These are phyloP conservation scores for Sclerotinia trifoliorum DNA, from an alignment of 2,329 filamentous ascomycete species.

Conservation along the genomic window DNA sequence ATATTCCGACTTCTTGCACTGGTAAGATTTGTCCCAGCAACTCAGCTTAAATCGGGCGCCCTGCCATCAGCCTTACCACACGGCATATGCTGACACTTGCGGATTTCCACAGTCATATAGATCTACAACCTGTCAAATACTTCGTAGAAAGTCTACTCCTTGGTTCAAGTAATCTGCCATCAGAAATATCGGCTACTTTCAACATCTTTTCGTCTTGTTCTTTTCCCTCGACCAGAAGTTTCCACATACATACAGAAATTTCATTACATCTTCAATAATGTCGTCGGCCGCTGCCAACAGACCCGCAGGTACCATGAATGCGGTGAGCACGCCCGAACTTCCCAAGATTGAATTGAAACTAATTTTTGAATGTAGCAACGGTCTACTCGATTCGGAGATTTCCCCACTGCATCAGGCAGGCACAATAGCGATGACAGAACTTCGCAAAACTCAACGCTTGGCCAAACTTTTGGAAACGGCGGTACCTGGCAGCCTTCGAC, in stretches of 20 bases:
- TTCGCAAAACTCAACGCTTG: constrained; percentile 43
- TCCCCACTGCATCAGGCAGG: constrained; percentile 39
- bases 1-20: constrained; percentile 36
- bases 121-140: constrained; percentile 39
- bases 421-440: constrained; percentile 39
- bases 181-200: constrained; percentile 28
- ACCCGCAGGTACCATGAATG: constrained; percentile 41
- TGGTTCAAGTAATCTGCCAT: constrained; percentile 29
- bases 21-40: constrained; percentile 34
- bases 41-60: constrained; percentile 33
- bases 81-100: constrained; percentile 38
- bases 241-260: constrained; percentile 26
- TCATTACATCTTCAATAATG: constrained; percentile 41
- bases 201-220: constrained; percentile 28
- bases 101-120: constrained; percentile 40
- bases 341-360: constrained; percentile 32
- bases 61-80: constrained; percentile 38
- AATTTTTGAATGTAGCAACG: constrained; percentile 35
- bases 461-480: constrained; percentile 46
- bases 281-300: constrained; percentile 41
- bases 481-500: constrained; percentile 42
- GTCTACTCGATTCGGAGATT: constrained; percentile 43
- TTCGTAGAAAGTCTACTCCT: constrained; percentile 33
- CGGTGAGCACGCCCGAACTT: constrained; percentile 43
- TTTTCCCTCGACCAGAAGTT: constrained; percentile 24